Evolutionary conservation across 2,329 filamentous ascomycete species (phyloP).

Genomic region (Aspergillus ustus): DNA sequence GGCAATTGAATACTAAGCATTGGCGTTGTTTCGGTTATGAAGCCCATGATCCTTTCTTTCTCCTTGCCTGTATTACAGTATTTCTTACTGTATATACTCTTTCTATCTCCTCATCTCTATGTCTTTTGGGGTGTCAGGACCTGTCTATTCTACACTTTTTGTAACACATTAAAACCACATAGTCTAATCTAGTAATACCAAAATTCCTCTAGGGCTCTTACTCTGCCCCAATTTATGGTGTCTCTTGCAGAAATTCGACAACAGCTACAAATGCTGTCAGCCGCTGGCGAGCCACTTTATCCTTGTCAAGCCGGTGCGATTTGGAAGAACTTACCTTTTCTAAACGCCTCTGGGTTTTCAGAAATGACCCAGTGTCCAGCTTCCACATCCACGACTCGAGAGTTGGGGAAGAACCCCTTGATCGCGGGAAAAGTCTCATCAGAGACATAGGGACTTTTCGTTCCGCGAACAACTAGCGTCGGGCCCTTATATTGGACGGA

Average conservation of each 20-base stretch:
- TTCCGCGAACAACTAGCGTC: slow-evolving; percentile 71
- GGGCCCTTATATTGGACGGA: slow-evolving; percentile 72
- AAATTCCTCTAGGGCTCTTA: neutral
- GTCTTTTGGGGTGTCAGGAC: neutral
- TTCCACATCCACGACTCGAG: slow-evolving; percentile 46
- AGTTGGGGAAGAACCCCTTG: slow-evolving; percentile 48
- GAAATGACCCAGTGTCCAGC: slow-evolving; percentile 52
- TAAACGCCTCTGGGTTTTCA: slow-evolving; percentile 50
- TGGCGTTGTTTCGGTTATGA: slow-evolving; percentile 11
- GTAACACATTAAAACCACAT: neutral
- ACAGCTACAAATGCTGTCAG: slow-evolving; percentile 30
- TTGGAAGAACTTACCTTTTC: slow-evolving; percentile 36
- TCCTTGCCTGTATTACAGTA: neutral
- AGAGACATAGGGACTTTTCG: slow-evolving; percentile 45
- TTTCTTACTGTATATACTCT: neutral
- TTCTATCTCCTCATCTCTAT: neutral
- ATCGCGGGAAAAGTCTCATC: slow-evolving; percentile 46
- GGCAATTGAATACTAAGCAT: slow-evolving; percentile 2
- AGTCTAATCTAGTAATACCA: slow-evolving; percentile 1
- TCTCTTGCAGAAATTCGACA: slow-evolving; percentile 38
- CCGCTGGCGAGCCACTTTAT: neutral
- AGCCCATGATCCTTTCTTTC: slow-evolving; percentile 3
- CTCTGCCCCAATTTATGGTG: slow-evolving; percentile 15
- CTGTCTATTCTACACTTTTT: neutral
- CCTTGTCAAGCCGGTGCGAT: neutral